A percentile compares a stretch with the other conserved stretches of the same genome.
Conservation (phyloP, 2,329 filamentous ascomycete genomes). For the Beauveria bassiana region DNA sequence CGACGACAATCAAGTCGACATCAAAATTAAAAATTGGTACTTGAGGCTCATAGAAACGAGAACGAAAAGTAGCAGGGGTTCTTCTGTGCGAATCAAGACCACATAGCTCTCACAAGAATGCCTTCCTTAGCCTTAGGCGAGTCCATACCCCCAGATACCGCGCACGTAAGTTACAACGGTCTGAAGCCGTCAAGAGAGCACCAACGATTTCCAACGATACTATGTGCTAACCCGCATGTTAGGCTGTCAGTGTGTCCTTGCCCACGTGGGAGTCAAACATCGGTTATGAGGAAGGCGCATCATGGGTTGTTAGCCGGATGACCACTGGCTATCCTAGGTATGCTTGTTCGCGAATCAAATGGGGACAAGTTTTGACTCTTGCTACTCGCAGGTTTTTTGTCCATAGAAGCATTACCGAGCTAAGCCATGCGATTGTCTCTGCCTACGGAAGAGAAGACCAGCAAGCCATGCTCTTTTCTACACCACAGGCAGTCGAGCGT, state of each 20-base stretch:
- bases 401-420: constrained; percentile 69
- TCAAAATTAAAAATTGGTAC: background rate
- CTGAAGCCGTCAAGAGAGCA: background rate
- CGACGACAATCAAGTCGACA: background rate
- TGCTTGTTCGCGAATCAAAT: constrained; percentile 13
- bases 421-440: constrained; percentile 60
- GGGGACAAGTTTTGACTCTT: constrained; percentile 7
- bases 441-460: constrained; percentile 55
- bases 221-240: background rate
- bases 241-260: constrained; percentile 94
- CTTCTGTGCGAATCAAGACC: background rate
- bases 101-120: constrained; percentile 28
- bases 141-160: constrained; percentile 68
- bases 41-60: background rate
- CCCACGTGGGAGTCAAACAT: constrained; percentile 90
- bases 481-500: constrained; percentile 56
- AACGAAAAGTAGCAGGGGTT: background rate
- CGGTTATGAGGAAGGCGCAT: constrained; percentile 86
- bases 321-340: constrained; percentile 83
- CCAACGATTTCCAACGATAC: background rate
- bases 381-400: constrained; percentile 78
- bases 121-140: constrained; percentile 52
- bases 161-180: constrained; percentile 54
- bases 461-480: constrained; percentile 78
- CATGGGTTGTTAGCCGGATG: constrained; percentile 81